Conservation (phyloP, 2,329 filamentous ascomycete genomes). For the Aspergillus glaucus region DNA sequence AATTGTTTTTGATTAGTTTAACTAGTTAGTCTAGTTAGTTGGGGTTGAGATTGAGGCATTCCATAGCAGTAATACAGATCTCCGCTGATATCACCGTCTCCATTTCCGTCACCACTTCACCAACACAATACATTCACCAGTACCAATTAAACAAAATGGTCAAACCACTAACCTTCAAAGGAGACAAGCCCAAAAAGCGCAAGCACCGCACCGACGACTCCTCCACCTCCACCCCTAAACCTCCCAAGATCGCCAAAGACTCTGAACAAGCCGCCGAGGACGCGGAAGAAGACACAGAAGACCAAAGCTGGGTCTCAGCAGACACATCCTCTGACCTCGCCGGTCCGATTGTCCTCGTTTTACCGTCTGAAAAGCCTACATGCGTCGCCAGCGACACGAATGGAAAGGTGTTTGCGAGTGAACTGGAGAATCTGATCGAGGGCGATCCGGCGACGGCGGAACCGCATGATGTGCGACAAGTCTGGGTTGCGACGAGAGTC, state of each 20-base stretch:
- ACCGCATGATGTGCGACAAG: slow-evolving; percentile 90
- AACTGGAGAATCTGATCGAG: slow-evolving; percentile 83
- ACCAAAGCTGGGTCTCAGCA: slow-evolving; percentile 89
- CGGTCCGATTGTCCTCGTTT: slow-evolving; percentile 75
- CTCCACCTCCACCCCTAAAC: slow-evolving; percentile 9
- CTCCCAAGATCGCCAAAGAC: slow-evolving; percentile 14
- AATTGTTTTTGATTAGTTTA: slow-evolving; percentile 65
- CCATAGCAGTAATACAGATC: neutral
- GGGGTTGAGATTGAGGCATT: neutral
- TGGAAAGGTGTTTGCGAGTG: slow-evolving; percentile 76
- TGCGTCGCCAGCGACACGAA: slow-evolving; percentile 79
- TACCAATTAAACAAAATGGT: slow-evolving; percentile 38
- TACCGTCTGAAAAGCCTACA: slow-evolving; percentile 66
- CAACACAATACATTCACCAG: neutral
- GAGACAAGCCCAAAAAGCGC: slow-evolving; percentile 89
- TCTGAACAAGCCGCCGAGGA: slow-evolving; percentile 19
- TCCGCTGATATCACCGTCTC: neutral
- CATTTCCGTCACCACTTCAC: neutral
- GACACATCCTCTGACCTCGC: slow-evolving; percentile 67
- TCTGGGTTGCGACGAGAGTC: slow-evolving; percentile 84
- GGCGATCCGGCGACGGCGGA: slow-evolving; percentile 76
- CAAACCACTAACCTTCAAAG: slow-evolving; percentile 90
- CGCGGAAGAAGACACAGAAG: slow-evolving; percentile 46
- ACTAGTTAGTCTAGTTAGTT: slow-evolving; percentile 34
- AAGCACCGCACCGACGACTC: slow-evolving; percentile 58